These are phyloP conservation scores for Ogataea trehalophila DNA, from an alignment of 805 yeast species.

Conservation along the genomic window DNA sequence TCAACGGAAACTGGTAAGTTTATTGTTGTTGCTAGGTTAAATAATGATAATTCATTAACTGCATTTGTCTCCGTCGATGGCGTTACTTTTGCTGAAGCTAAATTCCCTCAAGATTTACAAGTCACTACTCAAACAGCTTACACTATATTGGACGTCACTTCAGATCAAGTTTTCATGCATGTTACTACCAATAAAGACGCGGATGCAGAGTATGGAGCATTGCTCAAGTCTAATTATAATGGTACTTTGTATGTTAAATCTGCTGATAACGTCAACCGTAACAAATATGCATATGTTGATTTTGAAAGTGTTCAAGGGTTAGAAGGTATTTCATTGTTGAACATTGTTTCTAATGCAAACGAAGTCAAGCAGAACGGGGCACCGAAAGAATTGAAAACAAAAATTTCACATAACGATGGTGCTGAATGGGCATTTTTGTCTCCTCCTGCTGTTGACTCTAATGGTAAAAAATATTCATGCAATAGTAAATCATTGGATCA, in stretches of 20 bases:
- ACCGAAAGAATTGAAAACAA: conserved; percentile 58
- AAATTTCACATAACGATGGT: conserved; percentile 86
- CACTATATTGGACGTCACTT: conserved; percentile 70
- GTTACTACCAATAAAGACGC: conserved; percentile 57
- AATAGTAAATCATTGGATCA: conserved; percentile 39
- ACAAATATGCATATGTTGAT: conserved; percentile 73
- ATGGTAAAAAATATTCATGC: conserved; percentile 56
- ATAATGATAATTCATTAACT: conserved; percentile 46
- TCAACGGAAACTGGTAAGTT: conserved; percentile 68
- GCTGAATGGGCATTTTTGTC: conserved; percentile 71
- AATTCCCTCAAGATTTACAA: conserved; percentile 63
- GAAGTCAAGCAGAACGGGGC: conserved; percentile 30
- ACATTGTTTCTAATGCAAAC: conserved; percentile 55
- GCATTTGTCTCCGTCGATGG: conserved; percentile 84
- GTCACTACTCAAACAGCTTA: conserved; percentile 64
- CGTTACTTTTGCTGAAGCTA: conserved; percentile 64
- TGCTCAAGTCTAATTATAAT: conserved; percentile 84
- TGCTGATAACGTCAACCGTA: conserved; percentile 69
- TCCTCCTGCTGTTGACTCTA: conserved; percentile 66
- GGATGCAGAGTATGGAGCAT: conserved; percentile 64
- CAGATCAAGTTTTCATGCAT: conserved; percentile 75
- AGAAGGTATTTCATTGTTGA: conserved; percentile 80
- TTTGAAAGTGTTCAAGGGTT: conserved; percentile 77
- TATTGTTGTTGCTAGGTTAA: conserved; percentile 63
- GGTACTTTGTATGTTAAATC: conserved; percentile 82